Conservation (phyloP, 176 grass and related monocot species). For the Rhynchospora pubera region DNA sequence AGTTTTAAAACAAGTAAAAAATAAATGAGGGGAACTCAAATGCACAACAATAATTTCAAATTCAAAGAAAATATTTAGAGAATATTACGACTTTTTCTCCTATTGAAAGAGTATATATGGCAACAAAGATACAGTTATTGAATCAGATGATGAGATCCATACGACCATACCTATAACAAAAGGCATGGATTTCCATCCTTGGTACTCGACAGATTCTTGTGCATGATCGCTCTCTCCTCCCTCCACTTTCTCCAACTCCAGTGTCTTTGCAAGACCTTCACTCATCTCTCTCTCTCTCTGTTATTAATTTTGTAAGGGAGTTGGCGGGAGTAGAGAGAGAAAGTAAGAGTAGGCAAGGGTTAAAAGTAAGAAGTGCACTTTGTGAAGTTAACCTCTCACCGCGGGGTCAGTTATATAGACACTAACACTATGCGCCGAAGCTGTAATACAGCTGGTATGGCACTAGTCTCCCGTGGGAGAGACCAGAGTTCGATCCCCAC, state of each 20-base stretch:
- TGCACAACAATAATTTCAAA: too few relatives aligned
- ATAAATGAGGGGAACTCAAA: too few relatives aligned
- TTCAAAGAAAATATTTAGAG: too few relatives aligned
- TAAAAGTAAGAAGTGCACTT: background rate
- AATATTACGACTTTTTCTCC: background rate
- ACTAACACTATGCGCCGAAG: too few relatives aligned
- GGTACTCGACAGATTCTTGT: conserved; percentile 22
- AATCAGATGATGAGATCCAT: background rate
- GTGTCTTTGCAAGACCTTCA: background rate
- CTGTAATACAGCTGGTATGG: too few relatives aligned
- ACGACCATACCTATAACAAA: conserved; percentile 84
- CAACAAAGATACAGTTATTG: background rate
- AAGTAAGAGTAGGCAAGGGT: background rate
- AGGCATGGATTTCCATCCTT: conserved; percentile 72
- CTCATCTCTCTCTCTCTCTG: background rate
- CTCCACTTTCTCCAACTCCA: conserved; percentile 12
- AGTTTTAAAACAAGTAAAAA: too few relatives aligned
- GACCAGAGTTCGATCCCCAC: too few relatives aligned
- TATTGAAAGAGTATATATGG: background rate
- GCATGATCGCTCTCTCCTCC: background rate
- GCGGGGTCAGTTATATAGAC: too few relatives aligned
- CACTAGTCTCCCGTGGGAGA: too few relatives aligned
- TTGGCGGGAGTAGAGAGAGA: background rate
- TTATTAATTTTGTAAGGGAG: background rate
- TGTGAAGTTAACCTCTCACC: too few relatives aligned